Conservation (phyloP, 73 alveolate species). For the Paramecium tetraurelia region DNA sequence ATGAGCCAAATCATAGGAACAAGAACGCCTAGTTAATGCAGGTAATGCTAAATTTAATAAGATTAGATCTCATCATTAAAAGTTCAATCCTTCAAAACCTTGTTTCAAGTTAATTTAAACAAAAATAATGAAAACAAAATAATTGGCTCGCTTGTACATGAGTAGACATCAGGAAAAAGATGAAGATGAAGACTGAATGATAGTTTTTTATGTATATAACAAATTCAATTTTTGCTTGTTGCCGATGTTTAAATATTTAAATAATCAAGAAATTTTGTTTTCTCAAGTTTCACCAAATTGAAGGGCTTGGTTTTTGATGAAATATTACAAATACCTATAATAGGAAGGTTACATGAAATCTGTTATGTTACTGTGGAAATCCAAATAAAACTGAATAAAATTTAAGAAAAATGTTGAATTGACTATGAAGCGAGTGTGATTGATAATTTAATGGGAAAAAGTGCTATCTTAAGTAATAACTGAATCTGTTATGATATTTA, state of each 20-base stretch:
- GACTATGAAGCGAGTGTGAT: not conserved
- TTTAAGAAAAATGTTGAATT: not conserved
- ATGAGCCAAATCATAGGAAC: constrained; percentile 15
- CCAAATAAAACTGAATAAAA: not conserved
- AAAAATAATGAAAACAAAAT: not conserved
- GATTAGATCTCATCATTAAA: constrained; percentile 43
- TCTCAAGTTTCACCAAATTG: not conserved
- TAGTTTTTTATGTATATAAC: not conserved
- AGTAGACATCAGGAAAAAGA: not conserved
- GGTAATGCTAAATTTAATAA: not conserved
- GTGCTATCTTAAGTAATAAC: not conserved
- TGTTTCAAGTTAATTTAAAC: not conserved
- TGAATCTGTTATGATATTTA: not conserved
- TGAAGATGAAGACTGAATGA: not conserved
- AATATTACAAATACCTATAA: not conserved
- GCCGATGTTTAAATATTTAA: not conserved
- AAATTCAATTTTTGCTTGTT: not conserved
- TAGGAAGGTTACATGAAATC: not conserved
- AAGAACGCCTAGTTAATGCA: constrained; percentile 42
- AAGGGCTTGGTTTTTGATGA: not conserved
- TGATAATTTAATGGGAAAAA: not conserved
- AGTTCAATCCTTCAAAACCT: constrained; percentile 17
- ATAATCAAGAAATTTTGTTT: not conserved
- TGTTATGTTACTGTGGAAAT: not conserved
- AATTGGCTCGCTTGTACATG: not conserved